These are phyloP conservation scores for Blepharisma japonicum DNA, from an alignment of 73 alveolate genomes.

Conservation along the genomic window DNA sequence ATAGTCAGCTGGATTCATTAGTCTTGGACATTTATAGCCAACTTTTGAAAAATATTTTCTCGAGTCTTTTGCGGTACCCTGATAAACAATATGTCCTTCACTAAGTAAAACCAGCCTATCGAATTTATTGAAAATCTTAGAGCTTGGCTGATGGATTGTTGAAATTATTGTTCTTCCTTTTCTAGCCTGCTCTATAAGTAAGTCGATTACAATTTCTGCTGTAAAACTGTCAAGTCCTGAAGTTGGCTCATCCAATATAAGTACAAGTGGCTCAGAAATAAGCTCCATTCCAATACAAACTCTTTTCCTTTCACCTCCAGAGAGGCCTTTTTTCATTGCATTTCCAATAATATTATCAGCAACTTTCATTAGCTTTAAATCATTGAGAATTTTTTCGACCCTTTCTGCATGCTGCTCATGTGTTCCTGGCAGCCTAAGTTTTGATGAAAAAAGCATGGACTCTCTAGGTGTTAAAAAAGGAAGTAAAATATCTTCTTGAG, in stretches of 20 bases:
- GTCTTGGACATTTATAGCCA: constrained; percentile 58
- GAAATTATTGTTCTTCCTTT: constrained; percentile 40
- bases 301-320: constrained; percentile 59
- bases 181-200: constrained; percentile 38
- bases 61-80: constrained; percentile 36
- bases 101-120: too few relatives aligned
- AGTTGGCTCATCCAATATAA: constrained; percentile 50
- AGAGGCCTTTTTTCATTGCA: constrained; percentile 24
- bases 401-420: neutral
- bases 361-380: constrained; percentile 20
- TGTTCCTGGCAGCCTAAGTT: constrained; percentile 7
- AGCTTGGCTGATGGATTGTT: constrained; percentile 16
- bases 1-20: constrained; percentile 68
- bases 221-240: constrained; percentile 34
- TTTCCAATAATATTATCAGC: constrained; percentile 37
- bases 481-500: constrained; percentile 32
- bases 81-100: constrained; percentile 35
- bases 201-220: constrained; percentile 32
- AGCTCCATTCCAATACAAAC: constrained; percentile 43
- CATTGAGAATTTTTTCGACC: constrained; percentile 29
- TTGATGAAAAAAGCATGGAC: constrained; percentile 37
- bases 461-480: constrained; percentile 35
- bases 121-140: too few relatives aligned
- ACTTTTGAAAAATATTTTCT: constrained; percentile 41
- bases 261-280: constrained; percentile 37